Evolutionary conservation across 2,329 filamentous ascomycete species (phyloP).

Genomic region (Pseudogymnoascus sp.): DNA sequence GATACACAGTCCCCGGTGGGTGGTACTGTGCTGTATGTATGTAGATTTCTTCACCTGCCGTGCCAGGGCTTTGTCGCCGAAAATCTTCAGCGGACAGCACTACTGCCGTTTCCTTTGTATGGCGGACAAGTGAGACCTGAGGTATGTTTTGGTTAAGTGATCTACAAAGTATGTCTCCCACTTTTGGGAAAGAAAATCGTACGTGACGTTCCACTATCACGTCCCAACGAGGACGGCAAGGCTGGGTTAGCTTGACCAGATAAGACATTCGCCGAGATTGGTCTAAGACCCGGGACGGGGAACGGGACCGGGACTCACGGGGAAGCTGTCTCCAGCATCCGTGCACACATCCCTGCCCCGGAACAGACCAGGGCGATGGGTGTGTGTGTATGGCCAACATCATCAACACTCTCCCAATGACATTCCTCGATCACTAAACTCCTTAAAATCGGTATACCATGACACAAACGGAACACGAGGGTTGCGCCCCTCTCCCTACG

Average conservation of each 20-base stretch:
- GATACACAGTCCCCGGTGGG: background rate
- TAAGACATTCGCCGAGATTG: background rate
- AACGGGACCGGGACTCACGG: background rate
- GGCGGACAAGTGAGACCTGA: background rate
- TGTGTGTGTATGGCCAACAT: background rate
- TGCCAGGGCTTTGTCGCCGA: background rate
- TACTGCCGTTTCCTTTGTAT: too few relatives aligned
- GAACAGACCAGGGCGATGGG: background rate
- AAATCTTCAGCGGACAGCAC: background rate
- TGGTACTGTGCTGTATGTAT: background rate
- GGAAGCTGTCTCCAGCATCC: background rate
- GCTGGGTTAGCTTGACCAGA: background rate
- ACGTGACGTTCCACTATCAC: background rate
- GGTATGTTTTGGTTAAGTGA: background rate
- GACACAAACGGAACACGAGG: conserved; percentile 2
- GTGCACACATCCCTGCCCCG: background rate
- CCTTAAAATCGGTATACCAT: background rate
- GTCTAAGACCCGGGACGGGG: background rate
- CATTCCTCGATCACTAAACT: background rate
- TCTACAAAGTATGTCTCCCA: background rate
- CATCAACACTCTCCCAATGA: background rate
- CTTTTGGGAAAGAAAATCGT: background rate
- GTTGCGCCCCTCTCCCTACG: conserved; percentile 43
- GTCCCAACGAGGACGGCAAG: background rate
- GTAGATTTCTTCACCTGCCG: background rate